phyloP scores from a whole-genome alignment of 495 filamentous ascomycete species.

The Hypoxylon crocopeplum region DNA sequence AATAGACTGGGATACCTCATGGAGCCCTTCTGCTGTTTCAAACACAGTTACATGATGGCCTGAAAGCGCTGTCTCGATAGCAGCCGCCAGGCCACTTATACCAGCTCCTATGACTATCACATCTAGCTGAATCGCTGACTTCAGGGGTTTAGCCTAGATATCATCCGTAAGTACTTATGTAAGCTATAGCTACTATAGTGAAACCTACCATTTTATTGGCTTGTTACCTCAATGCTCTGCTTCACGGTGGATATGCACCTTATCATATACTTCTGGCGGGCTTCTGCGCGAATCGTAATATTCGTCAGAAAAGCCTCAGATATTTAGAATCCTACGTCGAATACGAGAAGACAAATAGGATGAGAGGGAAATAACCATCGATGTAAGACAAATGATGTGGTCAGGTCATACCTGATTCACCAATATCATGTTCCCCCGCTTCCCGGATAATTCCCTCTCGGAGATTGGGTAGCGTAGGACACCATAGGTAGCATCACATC shows the following conservation, averaged over 20 bases:
- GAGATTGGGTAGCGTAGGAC: background rate
- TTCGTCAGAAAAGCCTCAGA: no score
- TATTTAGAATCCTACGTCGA: no score
- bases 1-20: constrained; percentile 29
- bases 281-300: no score
- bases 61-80: constrained; percentile 47
- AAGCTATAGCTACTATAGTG: background rate
- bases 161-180: background rate
- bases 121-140: constrained; percentile 37
- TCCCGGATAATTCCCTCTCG: constrained; percentile 10
- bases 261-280: no score
- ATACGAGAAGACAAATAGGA: no score
- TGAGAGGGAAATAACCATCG: no score
- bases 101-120: constrained; percentile 65
- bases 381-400: no score
- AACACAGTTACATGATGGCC: constrained; percentile 40
- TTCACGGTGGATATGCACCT: no score
- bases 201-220: constrained; percentile 17
- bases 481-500: background rate
- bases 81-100: constrained; percentile 63
- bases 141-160: background rate
- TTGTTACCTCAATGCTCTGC: background rate
- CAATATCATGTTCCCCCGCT: constrained; percentile 5
- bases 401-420: background rate
- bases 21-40: constrained; percentile 36